Evolutionary conservation across 768 basidiomycete genomes (phyloP), one percentile per base, ranked within the genome.

Genomic region (Arthromyces matolae): DNA sequence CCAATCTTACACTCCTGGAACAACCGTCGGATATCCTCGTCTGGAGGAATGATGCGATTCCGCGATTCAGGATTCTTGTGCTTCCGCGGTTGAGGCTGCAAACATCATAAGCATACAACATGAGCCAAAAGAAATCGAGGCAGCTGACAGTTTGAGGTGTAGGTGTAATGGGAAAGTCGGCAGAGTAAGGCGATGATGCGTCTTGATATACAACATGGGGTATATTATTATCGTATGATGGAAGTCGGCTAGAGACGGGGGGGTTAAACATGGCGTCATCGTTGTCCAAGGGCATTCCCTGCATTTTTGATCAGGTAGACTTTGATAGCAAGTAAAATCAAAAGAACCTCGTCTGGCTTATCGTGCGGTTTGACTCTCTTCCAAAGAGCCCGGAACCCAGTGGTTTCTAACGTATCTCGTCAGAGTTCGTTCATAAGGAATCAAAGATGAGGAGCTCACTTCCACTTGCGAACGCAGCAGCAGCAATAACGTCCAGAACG

Each of bases 1-100:
- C 85, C 92, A 31, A 92, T 81, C 50, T 80, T 83, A 65, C 91
- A 92, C 63, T 96, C 93, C 55, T 91, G 82, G 56, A 89, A 81
- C 40, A 96, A 65, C 13, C 88, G 75, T 10, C 84, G 75, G 41
- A 93, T 88, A 57, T 96, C 90, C 56, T 95, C 92, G 32, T 93
- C 89, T 16, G 69, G 78, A 0, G 91, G 42, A 28, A 45, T 36
- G 22, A 83, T 32, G 18, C 71, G 68, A 51, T 72, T 72, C 16
- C 66, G 62, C 13, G 61, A 38, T 16, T 54, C 62, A 2, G 65
- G 63, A 4, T 67, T 67, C 42, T 71, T 71, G 36, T 71, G 71
- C 55, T 71, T 72, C 35, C 68, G 67, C 32, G 45, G 59, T 43
- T 48, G 60, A 50, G 39, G 63, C 58, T 51, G 57, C 51, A 16